These are phyloP conservation scores for Fraxinus excelsior DNA, from an alignment of 257 asterid species.

Conservation along the genomic window DNA sequence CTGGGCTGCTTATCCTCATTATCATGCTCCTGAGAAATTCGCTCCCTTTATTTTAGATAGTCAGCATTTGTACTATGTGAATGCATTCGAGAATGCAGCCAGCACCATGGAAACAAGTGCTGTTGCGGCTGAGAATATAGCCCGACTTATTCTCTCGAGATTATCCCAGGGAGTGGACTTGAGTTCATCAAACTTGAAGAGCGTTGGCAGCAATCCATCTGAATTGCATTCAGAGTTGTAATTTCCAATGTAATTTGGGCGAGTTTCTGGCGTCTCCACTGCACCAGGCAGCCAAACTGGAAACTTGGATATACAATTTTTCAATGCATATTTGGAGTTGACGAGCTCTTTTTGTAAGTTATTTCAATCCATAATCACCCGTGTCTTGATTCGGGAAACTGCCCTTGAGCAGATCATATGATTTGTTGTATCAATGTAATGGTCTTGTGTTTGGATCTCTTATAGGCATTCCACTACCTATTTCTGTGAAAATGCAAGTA, in stretches of 20 bases:
- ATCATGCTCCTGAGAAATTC: slow-evolving; percentile 78
- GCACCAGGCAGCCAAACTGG: not conserved
- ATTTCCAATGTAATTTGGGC: slow-evolving; percentile 7
- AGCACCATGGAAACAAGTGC: slow-evolving; percentile 97
- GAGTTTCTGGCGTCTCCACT: slow-evolving; percentile 16
- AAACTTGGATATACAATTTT: not conserved
- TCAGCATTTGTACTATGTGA: slow-evolving; percentile 79
- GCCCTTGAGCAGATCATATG: not conserved
- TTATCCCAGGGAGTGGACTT: slow-evolving; percentile 29
- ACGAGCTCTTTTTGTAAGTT: not conserved
- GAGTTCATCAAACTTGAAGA: slow-evolving; percentile 47
- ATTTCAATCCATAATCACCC: not conserved
- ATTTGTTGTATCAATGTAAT: not conserved
- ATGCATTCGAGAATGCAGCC: slow-evolving; percentile 97
- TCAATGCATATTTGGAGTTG: slow-evolving; percentile 13
- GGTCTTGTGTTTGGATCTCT: not conserved
- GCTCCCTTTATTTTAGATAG: slow-evolving; percentile 78
- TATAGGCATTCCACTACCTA: not conserved
- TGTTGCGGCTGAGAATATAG: slow-evolving; percentile 95
- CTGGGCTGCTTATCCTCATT: slow-evolving; percentile 97
- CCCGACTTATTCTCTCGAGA: slow-evolving; percentile 84
- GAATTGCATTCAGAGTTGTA: slow-evolving; percentile 58
- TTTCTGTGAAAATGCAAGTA: not conserved
- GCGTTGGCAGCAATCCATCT: slow-evolving; percentile 32
- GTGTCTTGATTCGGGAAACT: not conserved